A percentile compares a stretch with the other conserved stretches of the same genome.
Evolutionary conservation across 176 grass and related monocot genomes (phyloP).

Genomic region (Triticum urartu): DNA sequence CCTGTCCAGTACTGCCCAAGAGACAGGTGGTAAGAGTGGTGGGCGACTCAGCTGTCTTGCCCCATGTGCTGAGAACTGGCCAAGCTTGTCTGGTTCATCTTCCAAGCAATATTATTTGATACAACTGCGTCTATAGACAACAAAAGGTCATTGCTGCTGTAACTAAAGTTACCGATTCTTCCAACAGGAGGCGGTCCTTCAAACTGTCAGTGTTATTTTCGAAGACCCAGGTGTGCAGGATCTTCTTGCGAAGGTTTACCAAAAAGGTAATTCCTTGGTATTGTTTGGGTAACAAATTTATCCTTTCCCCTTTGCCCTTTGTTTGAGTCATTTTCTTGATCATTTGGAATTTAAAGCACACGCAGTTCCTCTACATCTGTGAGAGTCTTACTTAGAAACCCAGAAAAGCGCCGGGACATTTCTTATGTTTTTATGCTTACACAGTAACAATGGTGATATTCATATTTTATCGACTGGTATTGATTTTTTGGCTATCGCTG

Average conservation of each 20-base stretch:
- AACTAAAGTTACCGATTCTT: constrained; percentile 30
- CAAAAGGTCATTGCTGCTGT: neutral
- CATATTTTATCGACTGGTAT: neutral
- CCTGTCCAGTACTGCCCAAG: neutral
- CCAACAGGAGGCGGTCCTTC: constrained; percentile 81
- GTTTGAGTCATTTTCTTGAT: neutral
- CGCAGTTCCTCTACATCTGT: neutral
- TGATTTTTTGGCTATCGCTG: constrained; percentile 3
- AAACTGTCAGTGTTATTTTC: constrained; percentile 89
- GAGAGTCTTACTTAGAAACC: neutral
- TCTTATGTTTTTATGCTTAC: constrained; percentile 8
- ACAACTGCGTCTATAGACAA: neutral
- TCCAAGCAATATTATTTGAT: constrained; percentile 26
- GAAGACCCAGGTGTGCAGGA: constrained; percentile 98
- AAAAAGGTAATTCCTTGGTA: constrained; percentile 72
- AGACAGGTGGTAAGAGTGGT: constrained; percentile 13
- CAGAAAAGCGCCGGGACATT: neutral
- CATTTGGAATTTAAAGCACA: constrained; percentile 21
- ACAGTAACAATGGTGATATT: neutral
- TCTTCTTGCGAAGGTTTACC: constrained; percentile 84
- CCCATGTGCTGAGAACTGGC: neutral
- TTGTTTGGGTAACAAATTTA: constrained; percentile 10
- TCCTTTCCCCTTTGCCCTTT: neutral
- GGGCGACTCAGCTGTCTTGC: neutral
- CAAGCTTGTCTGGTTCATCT: constrained; percentile 10